A percentile compares a stretch with the other conserved stretches of the same genome.
These are phyloP conservation scores for Chytriomyces sp. DNA, from an alignment of 192 early-diverging fungal genomes.

Conservation along the genomic window DNA sequence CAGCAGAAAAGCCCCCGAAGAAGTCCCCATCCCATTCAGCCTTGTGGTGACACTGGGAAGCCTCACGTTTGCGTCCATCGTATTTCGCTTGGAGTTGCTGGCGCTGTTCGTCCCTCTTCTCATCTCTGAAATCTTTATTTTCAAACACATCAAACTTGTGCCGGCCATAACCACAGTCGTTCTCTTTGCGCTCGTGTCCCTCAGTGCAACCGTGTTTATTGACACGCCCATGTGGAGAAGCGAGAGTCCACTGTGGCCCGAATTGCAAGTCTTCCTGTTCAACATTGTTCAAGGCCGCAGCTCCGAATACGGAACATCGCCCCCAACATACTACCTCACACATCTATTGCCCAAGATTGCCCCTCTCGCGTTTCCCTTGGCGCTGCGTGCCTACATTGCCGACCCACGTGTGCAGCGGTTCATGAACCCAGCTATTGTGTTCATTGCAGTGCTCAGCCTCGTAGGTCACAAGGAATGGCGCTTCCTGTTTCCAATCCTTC, in stretches of 20 bases:
- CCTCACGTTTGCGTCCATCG: slow-evolving; percentile 47
- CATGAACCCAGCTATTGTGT: slow-evolving; percentile 60
- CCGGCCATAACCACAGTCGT: slow-evolving; percentile 3
- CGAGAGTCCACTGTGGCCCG: slow-evolving; percentile 68
- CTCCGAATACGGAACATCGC: slow-evolving; percentile 74
- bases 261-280: slow-evolving; percentile 74
- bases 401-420: slow-evolving; percentile 59
- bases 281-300: slow-evolving; percentile 70
- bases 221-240: slow-evolving; percentile 83
- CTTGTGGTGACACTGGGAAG: not conserved
- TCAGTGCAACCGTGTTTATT: slow-evolving; percentile 54
- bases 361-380: slow-evolving; percentile 71
- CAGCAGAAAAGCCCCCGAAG: not conserved
- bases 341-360: slow-evolving; percentile 75
- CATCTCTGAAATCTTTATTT: slow-evolving; percentile 38
- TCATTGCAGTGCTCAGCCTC: slow-evolving; percentile 71
- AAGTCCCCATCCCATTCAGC: not conserved
- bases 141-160: slow-evolving; percentile 33
- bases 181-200: slow-evolving; percentile 28
- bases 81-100: slow-evolving; percentile 66
- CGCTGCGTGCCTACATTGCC: slow-evolving; percentile 11
- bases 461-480: slow-evolving; percentile 95
- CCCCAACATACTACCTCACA: slow-evolving; percentile 76
- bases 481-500: slow-evolving; percentile 87
- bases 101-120: slow-evolving; percentile 59